Percentiles rank a stretch among this genome's conserved stretches.
phyloP scores from a whole-genome alignment of 805 yeast species.

The Cyberlindnera amylophila region DNA sequence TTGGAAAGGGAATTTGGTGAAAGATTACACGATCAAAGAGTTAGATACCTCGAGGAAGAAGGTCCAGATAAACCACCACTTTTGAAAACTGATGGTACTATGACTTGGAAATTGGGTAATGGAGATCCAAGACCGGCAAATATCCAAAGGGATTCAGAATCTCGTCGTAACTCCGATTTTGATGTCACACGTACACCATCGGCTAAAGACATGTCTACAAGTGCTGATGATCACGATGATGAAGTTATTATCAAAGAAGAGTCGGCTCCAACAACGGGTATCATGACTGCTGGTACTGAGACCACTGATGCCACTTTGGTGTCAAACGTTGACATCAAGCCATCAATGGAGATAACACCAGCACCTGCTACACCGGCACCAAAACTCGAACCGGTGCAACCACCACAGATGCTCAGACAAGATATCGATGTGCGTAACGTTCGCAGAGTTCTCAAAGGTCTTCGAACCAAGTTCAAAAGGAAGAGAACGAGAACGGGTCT shows the following conservation, averaged over 20 bases:
- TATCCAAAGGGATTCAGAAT: neutral
- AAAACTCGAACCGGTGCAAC: no score
- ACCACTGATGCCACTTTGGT: neutral
- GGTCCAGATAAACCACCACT: slow-evolving; percentile 7
- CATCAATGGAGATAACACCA: neutral
- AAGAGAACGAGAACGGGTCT: slow-evolving; percentile 19
- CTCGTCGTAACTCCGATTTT: neutral
- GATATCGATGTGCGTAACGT: slow-evolving; percentile 27
- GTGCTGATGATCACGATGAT: neutral
- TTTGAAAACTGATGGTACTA: slow-evolving; percentile 3
- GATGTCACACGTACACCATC: no score
- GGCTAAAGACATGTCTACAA: no score
- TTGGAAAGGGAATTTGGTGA: slow-evolving; percentile 42
- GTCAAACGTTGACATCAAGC: neutral
- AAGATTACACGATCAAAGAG: slow-evolving; percentile 35
- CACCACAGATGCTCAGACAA: slow-evolving; percentile 19
- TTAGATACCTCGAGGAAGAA: slow-evolving; percentile 31
- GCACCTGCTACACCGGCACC: neutral
- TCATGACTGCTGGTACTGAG: neutral
- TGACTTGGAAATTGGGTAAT: slow-evolving; percentile 7
- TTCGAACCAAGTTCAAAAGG: slow-evolving; percentile 10
- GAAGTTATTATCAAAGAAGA: neutral
- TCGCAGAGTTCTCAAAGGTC: slow-evolving; percentile 12
- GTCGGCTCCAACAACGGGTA: neutral
- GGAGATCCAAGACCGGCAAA: neutral